Percentiles rank a stretch among this genome's conserved stretches.
phyloP scores from a whole-genome alignment of 768 basidiomycete genomes.

The Mycena vulgaris region DNA sequence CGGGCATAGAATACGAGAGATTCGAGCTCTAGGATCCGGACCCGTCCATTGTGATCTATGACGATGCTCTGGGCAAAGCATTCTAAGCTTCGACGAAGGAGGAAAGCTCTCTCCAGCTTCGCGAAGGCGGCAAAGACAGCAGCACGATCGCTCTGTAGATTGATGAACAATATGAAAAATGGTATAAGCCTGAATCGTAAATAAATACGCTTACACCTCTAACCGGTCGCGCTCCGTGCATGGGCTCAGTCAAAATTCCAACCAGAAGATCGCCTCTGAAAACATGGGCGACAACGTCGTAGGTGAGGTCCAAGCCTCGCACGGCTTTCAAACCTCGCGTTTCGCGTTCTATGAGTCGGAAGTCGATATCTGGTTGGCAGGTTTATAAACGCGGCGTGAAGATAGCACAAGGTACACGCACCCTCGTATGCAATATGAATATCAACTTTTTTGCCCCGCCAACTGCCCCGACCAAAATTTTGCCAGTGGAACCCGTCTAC shows the following conservation, averaged over 20 bases:
- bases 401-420: not conserved
- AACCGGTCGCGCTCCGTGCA: not conserved
- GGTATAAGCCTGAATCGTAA: too few species aligned
- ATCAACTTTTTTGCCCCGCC: slow-evolving; percentile 25
- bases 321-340: slow-evolving; percentile 5
- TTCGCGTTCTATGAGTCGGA: not conserved
- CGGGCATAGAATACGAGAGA: not conserved
- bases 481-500: not conserved
- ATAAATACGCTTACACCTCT: not conserved
- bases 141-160: slow-evolving; percentile 29
- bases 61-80: not conserved
- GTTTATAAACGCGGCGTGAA: not conserved
- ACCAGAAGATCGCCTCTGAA: slow-evolving; percentile 15
- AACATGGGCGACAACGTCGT: slow-evolving; percentile 25
- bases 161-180: not conserved
- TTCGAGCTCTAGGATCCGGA: slow-evolving; percentile 2
- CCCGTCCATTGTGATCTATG: slow-evolving; percentile 15
- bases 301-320: slow-evolving; percentile 16
- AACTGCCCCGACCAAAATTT: not conserved
- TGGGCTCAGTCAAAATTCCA: slow-evolving; percentile 20
- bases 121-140: slow-evolving; percentile 31
- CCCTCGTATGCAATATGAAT: slow-evolving; percentile 13
- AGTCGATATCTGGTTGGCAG: not conserved
- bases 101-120: slow-evolving; percentile 24
- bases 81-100: not conserved